phyloP scores from a whole-genome alignment of 1,284 basidiomycete genomes.

The Coniferiporia weirii region DNA sequence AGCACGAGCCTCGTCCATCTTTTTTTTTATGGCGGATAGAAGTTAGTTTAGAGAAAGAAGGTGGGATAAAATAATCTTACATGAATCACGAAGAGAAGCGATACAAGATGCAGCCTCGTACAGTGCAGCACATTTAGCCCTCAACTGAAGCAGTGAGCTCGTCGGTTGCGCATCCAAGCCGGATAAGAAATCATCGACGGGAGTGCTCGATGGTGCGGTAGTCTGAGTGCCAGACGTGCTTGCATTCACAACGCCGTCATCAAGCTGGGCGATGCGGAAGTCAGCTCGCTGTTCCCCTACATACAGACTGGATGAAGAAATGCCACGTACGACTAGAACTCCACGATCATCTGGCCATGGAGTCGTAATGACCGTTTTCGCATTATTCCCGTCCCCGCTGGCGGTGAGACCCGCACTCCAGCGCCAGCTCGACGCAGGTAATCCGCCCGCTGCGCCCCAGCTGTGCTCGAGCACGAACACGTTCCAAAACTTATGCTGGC shows the following conservation, averaged over 20 bases:
- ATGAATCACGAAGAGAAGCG: neutral
- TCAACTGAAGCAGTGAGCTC: constrained; percentile 6
- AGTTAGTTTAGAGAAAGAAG: neutral
- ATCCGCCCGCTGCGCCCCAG: constrained; percentile 9
- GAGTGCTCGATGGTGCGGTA: neutral
- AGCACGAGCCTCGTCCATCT: neutral
- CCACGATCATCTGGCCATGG: constrained; percentile 15
- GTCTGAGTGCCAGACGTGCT: neutral
- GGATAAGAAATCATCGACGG: constrained; percentile 12
- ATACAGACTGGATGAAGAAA: neutral
- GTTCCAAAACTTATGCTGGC: constrained; percentile 16
- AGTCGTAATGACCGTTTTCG: constrained; percentile 6
- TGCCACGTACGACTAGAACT: constrained; percentile 5
- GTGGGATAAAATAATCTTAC: constrained; percentile 1
- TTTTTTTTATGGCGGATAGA: neutral
- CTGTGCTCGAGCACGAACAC: constrained; percentile 15
- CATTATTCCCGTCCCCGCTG: neutral
- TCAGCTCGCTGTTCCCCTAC: neutral
- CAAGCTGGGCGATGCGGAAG: neutral
- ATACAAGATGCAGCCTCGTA: constrained; percentile 14
- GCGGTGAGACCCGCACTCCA: neutral
- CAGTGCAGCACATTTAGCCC: constrained; percentile 15
- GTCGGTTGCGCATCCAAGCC: constrained; percentile 9
- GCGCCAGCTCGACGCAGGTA: constrained; percentile 5
- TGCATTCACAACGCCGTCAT: neutral